Evolutionary conservation across 2,329 filamentous ascomycete genomes (phyloP).

Genomic region (Aspergillus sp.): DNA sequence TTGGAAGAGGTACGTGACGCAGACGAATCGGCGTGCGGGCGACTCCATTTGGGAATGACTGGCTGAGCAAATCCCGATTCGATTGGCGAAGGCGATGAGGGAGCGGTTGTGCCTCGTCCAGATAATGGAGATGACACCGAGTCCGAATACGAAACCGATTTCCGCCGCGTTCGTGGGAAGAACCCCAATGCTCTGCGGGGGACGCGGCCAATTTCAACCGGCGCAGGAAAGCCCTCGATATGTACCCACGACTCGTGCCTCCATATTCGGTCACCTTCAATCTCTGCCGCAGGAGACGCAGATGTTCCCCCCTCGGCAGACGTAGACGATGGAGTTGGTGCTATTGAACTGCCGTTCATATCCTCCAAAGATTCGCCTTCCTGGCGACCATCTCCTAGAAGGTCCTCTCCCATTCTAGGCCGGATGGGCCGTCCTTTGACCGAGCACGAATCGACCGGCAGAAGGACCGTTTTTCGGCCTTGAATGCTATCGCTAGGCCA

Average conservation of each 20-base stretch:
- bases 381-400: slow-evolving; percentile 26
- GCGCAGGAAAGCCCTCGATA: slow-evolving; percentile 68
- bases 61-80: slow-evolving; percentile 29
- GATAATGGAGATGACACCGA: slow-evolving; percentile 51
- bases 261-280: slow-evolving; percentile 70
- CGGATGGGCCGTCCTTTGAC: slow-evolving; percentile 68
- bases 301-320: slow-evolving; percentile 11
- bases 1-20: slow-evolving; percentile 27
- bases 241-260: slow-evolving; percentile 87
- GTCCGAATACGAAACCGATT: slow-evolving; percentile 66
- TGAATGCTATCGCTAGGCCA: slow-evolving; percentile 95
- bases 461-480: slow-evolving; percentile 72
- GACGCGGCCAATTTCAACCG: slow-evolving; percentile 83
- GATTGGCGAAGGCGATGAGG: slow-evolving; percentile 30
- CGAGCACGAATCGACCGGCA: slow-evolving; percentile 88
- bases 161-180: slow-evolving; percentile 87
- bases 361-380: slow-evolving; percentile 33
- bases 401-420: slow-evolving; percentile 31
- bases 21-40: slow-evolving; percentile 32
- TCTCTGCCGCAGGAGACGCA: slow-evolving; percentile 31
- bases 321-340: slow-evolving; percentile 21
- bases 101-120: slow-evolving; percentile 32
- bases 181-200: slow-evolving; percentile 80
- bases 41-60: slow-evolving; percentile 28
- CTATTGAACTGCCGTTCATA: slow-evolving; percentile 37